Base-by-base conservation (phyloP, 176 grass and related monocot genomes). In the Luzula sylvatica region DNA sequence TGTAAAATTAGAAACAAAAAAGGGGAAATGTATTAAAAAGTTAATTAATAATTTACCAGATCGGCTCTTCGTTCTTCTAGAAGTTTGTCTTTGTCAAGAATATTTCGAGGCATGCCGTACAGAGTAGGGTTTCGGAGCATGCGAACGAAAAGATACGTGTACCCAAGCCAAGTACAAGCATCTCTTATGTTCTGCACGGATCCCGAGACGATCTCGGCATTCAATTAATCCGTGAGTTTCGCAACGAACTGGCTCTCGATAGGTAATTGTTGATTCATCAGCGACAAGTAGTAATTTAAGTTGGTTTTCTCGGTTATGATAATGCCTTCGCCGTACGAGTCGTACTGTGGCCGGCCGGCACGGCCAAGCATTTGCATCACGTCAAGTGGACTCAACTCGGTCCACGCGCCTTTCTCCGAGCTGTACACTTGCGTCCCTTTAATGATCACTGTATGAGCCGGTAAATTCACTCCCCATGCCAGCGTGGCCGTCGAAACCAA, bases 281-380 rank as follows among this genome's bases (percentile, higher is more conserved):
- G 86, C 13, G 86, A 90, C 3, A 90, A 80, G 39, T 85, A 81
- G 50, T 85, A 90, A 18, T 90, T 79, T 38, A 90, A 61, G 59
- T 90, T 76, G 64, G 76, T 90, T 55, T 85, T 71, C 16, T 80
- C 76, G 26, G 86, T 90, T 55, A 90, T 56, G 48, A 90, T 90
- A 61, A 90, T 85, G 53, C 86, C 80, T 67, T 90, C 86, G 52
- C 86, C 86, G 38, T 84, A 77, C 21, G 86, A 80, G 30, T 84
- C 86, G 61, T 89, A 89, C 67, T 89, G 86, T 16, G 86, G 86
- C 72, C 86, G 83, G 67, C 86, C 86, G 48, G 86, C 86, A 80
- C 75, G 86, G 48, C 86, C 86, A 80, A 89, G 86, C 86, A 89
- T 89, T 54, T 89, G 86, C 86, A 89, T 84, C 40, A 89, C 86